A percentile compares a stretch with the other conserved stretches of the same genome.
phyloP scores from a whole-genome alignment of 768 basidiomycete species.

The Lentinula edodes region DNA sequence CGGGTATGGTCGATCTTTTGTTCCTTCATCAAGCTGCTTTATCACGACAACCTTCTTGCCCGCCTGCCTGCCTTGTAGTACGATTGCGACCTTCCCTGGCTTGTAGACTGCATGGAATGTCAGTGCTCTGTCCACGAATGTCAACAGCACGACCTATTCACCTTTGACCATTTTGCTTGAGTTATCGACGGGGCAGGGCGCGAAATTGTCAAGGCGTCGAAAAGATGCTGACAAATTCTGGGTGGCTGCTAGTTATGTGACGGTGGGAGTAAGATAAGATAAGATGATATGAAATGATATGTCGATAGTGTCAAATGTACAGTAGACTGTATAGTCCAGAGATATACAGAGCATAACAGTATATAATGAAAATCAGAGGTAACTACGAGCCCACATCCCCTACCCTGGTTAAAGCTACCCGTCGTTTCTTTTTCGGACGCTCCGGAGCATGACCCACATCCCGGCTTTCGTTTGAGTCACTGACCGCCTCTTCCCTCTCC shows the following conservation, averaged over 20 bases:
- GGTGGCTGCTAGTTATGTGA: background rate
- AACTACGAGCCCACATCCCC: conserved; percentile 41
- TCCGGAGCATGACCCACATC: conserved; percentile 22
- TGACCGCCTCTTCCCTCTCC: conserved; percentile 17
- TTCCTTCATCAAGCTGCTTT: conserved; percentile 95
- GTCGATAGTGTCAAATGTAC: too few species aligned
- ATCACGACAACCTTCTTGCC: conserved; percentile 99
- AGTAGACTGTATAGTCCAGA: background rate
- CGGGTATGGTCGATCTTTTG: conserved; percentile 93
- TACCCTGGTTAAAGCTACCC: conserved; percentile 70
- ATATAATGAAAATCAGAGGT: background rate
- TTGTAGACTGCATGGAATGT: conserved; percentile 66
- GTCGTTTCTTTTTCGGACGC: conserved; percentile 82
- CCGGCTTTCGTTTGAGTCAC: conserved; percentile 13
- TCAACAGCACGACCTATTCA: conserved; percentile 20
- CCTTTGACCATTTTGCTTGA: conserved; percentile 51
- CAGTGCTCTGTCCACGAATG: conserved; percentile 10
- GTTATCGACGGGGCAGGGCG: background rate
- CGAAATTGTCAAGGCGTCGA: background rate
- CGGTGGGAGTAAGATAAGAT: too few species aligned
- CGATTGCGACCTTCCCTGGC: conserved; percentile 95
- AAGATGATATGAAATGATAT: too few species aligned
- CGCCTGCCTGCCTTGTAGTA: conserved; percentile 98
- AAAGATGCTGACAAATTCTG: background rate
- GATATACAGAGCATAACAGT: background rate